Evolutionary conservation across 2,329 filamentous ascomycete species (phyloP).

Genomic region (Sporothrix brasiliensis): DNA sequence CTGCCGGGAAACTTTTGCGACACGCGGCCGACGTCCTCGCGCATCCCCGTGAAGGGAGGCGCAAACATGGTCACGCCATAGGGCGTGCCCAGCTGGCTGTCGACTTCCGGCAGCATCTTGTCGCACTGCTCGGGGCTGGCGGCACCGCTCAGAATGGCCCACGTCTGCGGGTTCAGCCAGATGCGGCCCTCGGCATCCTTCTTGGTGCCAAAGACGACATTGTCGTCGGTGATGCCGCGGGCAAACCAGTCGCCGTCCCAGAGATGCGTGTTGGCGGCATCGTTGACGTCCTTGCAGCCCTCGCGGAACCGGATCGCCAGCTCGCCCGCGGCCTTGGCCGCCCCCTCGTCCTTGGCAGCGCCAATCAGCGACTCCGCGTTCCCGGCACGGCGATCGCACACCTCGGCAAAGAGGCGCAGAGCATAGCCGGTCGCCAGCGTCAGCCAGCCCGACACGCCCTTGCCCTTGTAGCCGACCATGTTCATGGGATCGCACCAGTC

Average conservation of each 20-base stretch:
- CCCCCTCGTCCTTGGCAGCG: conserved; percentile 7
- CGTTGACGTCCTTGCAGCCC: conserved; percentile 52
- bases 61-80: conserved; percentile 61
- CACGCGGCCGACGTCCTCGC: conserved; percentile 61
- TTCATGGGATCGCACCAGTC: conserved; percentile 66
- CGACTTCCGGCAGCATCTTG: conserved; percentile 54
- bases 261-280: conserved; percentile 54
- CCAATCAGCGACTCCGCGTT: conserved; percentile 36
- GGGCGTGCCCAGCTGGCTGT: conserved; percentile 55
- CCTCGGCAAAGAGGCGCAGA: conserved; percentile 55
- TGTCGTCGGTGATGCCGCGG: conserved; percentile 60
- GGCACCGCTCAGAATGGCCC: conserved; percentile 58
- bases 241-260: conserved; percentile 62
- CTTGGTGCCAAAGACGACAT: conserved; percentile 55
- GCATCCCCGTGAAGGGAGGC: conserved; percentile 58
- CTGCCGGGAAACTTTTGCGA: conserved; percentile 62
- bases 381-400: conserved; percentile 52
- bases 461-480: conserved; percentile 63
- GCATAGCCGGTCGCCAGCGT: conserved; percentile 59
- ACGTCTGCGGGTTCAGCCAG: conserved; percentile 62
- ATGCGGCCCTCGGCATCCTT: conserved; percentile 57
- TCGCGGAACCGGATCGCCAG: conserved; percentile 51
- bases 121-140: conserved; percentile 48
- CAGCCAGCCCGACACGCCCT: conserved; percentile 61
- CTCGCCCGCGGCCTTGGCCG: not conserved